Evolutionary conservation across 1,284 basidiomycete genomes (phyloP).

Genomic region (Gomphus sp.): DNA sequence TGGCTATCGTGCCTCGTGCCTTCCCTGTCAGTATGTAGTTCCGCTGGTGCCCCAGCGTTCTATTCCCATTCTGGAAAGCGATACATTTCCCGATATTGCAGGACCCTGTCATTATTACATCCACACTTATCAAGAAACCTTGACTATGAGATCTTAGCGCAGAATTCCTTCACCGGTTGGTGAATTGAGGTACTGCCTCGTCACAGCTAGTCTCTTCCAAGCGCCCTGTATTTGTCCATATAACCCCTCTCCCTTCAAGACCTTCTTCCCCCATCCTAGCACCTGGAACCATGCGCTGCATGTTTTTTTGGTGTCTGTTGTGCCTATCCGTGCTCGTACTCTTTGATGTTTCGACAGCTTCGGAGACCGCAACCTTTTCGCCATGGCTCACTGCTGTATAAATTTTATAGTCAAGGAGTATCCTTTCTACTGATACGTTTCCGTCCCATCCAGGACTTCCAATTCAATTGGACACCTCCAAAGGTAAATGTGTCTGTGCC

Average conservation of each 20-base stretch:
- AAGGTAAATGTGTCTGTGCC: neutral
- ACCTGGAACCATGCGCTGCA: neutral
- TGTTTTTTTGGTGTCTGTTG: neutral
- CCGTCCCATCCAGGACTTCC: neutral
- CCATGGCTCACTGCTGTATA: constrained; percentile 2
- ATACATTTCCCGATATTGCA: no score
- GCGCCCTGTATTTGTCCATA: neutral
- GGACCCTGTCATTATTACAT: no score
- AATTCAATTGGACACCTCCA: constrained; percentile 1
- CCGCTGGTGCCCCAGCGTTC: neutral
- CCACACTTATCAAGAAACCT: no score
- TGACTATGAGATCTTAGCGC: no score
- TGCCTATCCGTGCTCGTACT: neutral
- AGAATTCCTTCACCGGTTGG: no score
- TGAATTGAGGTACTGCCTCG: no score
- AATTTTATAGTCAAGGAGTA: neutral
- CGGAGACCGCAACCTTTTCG: neutral
- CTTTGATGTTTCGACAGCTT: neutral
- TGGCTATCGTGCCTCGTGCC: neutral
- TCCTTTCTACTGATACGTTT: neutral
- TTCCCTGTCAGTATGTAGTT: neutral
- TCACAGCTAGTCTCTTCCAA: neutral
- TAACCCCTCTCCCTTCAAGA: neutral
- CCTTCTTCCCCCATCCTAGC: neutral
- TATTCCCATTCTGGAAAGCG: no score